Percentiles rank a stretch among this genome's conserved stretches.
Evolutionary conservation across 1,284 basidiomycete species (phyloP).

Genomic region (Kwoniella shivajii): DNA sequence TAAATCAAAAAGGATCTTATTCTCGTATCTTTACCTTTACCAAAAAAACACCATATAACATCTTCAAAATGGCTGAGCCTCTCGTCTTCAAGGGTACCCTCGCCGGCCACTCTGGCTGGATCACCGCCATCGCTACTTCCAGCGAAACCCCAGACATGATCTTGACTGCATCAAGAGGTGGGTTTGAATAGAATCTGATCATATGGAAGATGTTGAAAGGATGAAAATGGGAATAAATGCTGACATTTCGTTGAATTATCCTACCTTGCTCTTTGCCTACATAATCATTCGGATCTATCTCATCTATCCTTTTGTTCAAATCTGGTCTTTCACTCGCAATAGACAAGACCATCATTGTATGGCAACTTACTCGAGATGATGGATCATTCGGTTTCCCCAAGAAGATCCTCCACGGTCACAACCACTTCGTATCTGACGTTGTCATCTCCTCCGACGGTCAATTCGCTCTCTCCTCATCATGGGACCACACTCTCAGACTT

Average conservation of each 20-base stretch:
- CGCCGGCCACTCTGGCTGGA: constrained; percentile 94
- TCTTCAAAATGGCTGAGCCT: constrained; percentile 71
- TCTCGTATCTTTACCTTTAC: not conserved
- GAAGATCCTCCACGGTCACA: constrained; percentile 97
- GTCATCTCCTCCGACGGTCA: constrained; percentile 98
- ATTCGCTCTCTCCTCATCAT: constrained; percentile 98
- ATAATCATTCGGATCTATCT: not conserved
- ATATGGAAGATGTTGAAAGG: not conserved
- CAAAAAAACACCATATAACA: not conserved
- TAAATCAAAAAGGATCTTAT: not conserved
- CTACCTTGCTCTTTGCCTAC: too few species aligned
- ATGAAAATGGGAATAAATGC: not conserved
- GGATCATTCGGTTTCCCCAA: constrained; percentile 88
- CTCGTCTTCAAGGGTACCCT: constrained; percentile 90
- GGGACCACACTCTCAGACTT: constrained; percentile 99
- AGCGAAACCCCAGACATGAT: constrained; percentile 97
- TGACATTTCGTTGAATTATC: not conserved
- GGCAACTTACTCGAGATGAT: constrained; percentile 97
- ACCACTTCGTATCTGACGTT: constrained; percentile 99
- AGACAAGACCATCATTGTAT: constrained; percentile 99
- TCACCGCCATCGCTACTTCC: constrained; percentile 94
- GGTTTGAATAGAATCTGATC: constrained; percentile 37
- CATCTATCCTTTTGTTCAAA: too few species aligned
- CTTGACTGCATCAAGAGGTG: constrained; percentile 94
- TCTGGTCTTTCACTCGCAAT: too few species aligned